Conservation (phyloP, 2,329 filamentous ascomycete genomes). For the Beauveria medogensis region DNA sequence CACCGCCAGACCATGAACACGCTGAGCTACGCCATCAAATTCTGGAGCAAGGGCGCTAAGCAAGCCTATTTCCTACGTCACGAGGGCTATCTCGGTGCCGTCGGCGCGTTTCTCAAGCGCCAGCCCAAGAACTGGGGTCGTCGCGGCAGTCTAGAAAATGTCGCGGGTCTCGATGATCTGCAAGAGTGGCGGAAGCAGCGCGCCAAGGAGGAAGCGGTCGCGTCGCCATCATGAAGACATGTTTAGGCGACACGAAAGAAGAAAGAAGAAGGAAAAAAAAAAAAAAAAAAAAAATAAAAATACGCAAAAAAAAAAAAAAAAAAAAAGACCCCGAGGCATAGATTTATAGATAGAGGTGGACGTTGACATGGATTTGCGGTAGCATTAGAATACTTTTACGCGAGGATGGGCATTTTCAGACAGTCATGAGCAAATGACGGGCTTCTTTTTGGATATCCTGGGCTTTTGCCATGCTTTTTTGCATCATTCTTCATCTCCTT, state of each 20-base stretch:
- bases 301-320: neutral
- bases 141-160: constrained; percentile 69
- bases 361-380: neutral
- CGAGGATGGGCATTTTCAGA: neutral
- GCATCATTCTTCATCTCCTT: neutral
- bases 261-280: neutral
- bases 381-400: constrained; percentile 2
- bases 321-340: neutral
- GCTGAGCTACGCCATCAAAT: constrained; percentile 90
- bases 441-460: neutral
- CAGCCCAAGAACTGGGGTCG: constrained; percentile 89
- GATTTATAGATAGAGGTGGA: neutral
- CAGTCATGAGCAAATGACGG: neutral
- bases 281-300: neutral
- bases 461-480: neutral
- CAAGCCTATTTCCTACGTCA: constrained; percentile 94
- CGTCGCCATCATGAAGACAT: too few relatives aligned
- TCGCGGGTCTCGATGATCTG: constrained; percentile 44
- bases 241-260: neutral
- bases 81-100: constrained; percentile 89
- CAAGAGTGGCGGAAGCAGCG: constrained; percentile 21
- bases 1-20: constrained; percentile 98
- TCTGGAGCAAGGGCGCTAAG: constrained; percentile 91
- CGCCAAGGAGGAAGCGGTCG: constrained; percentile 1
- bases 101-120: constrained; percentile 87